Base-by-base conservation (phyloP, 2,329 filamentous ascomycete species). In the Neofusicoccum laricinum region DNA sequence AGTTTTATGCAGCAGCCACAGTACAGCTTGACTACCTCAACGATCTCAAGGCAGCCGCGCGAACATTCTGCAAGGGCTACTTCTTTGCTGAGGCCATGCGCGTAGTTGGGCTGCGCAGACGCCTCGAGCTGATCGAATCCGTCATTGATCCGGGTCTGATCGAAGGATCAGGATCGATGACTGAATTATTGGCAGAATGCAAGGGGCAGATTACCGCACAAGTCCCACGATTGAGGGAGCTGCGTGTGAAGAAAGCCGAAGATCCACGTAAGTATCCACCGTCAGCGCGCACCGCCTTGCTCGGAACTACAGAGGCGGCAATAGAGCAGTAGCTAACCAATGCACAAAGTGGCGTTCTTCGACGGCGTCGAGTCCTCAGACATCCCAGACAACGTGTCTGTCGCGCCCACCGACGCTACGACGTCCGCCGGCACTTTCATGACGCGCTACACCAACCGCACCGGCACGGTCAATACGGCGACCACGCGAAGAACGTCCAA, bases 131-230 rank as follows among this genome's bases (percentile, higher is more conserved):
- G 4, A 84, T 98, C 38, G 78, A 80, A 32, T 78, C 84, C 0
- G 85, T 91, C 62, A 84, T 99, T 14, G 94, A 99, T 73, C 78
- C 85, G 0, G 91, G 90, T 1, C 86, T 99, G 5, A 85, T 88
- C 3, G 94, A 98, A 65, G 88, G 91, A 1, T 88, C 95, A 64
- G 89, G 90, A 21, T 87, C 86, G 61, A 93, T 90, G 71, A 97
- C 93, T 0, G 95, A 98, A 74, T 88, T 98, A 66, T 86, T 99
- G 11, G 92, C 95, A 1, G 95, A 99, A 76, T 98, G 94, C 85
- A 92, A 92, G 75, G 83, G 83, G 0, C 95, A 99, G 76, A 84
- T 98, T 2, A 82, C 83, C 51, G 90, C 92, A 0, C 95, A 99
- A 73, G 87, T 97, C 0, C 93, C 94, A 0, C 90, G 95, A 17